Conservation (phyloP, 345 rosid genomes). For the Cardamine chenopodiifolia region DNA sequence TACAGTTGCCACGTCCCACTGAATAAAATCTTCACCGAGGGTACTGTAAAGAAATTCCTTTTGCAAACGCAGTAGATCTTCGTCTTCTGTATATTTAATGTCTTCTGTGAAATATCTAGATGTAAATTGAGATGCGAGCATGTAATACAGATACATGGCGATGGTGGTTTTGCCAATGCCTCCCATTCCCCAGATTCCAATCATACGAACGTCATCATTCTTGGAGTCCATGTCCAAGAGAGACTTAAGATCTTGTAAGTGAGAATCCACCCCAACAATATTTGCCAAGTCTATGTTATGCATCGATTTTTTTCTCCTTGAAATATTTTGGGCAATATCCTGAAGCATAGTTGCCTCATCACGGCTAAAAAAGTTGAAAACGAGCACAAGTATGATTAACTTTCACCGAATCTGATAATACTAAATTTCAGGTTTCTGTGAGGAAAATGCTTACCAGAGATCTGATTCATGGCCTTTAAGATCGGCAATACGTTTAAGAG, state of each 20-base stretch:
- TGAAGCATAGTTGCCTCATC: constrained; percentile 32
- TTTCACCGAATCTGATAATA: neutral
- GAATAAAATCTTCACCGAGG: neutral
- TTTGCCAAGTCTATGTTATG: neutral
- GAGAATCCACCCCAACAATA: constrained; percentile 14
- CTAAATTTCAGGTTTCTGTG: too few relatives aligned
- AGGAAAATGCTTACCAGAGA: neutral
- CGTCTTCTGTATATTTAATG: neutral
- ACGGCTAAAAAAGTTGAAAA: neutral
- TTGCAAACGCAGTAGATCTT: neutral
- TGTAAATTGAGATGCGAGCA: too few relatives aligned
- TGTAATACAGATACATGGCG: neutral
- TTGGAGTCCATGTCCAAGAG: neutral
- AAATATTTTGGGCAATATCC: too few relatives aligned
- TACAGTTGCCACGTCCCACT: constrained; percentile 6
- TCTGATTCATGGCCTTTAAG: constrained; percentile 2
- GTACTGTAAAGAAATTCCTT: neutral
- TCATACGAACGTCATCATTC: neutral
- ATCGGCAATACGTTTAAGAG: neutral
- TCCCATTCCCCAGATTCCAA: neutral
- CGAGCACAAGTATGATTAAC: neutral
- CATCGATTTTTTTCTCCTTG: too few relatives aligned
- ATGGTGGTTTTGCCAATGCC: neutral
- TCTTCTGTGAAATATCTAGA: neutral
- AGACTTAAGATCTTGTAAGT: neutral